Evolutionary conservation across 192 early-diverging fungal genomes (phyloP).

Genomic region (Coemansia sp.): DNA sequence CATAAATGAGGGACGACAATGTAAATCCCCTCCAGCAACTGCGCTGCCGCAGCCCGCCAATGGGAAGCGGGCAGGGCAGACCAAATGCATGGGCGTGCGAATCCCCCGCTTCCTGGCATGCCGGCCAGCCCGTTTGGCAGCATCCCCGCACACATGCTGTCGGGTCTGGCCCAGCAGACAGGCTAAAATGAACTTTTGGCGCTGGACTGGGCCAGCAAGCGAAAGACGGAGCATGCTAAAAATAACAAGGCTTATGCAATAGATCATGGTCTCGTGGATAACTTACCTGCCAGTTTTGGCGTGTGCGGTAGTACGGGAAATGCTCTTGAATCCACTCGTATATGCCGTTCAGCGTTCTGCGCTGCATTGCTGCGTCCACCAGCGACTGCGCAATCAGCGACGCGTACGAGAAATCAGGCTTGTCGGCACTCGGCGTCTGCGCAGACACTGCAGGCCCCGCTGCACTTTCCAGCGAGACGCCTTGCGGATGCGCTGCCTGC

Average conservation of each 20-base stretch:
- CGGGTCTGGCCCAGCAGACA: not conserved
- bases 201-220: not conserved
- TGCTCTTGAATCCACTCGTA: constrained; percentile 80
- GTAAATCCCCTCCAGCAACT: constrained; percentile 16
- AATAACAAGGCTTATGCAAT: constrained; percentile 7
- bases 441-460: constrained; percentile 11
- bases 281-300: constrained; percentile 60
- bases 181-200: not conserved
- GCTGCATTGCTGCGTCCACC: constrained; percentile 61
- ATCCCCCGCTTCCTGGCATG: constrained; percentile 24
- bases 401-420: constrained; percentile 82
- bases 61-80: constrained; percentile 18
- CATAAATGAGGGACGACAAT: not conserved
- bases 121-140: constrained; percentile 1
- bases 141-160: not conserved
- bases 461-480: constrained; percentile 18
- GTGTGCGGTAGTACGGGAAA: constrained; percentile 79
- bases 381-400: constrained; percentile 84
- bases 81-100: constrained; percentile 47
- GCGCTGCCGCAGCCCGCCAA: constrained; percentile 9
- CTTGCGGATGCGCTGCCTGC: constrained; percentile 15
- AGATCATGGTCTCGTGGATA: constrained; percentile 1
- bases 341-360: constrained; percentile 82
- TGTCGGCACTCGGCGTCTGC: constrained; percentile 47
- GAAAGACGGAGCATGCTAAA: not conserved